A percentile compares a stretch with the other conserved stretches of the same genome.
These are phyloP conservation scores for Fusarium cyanostomum DNA, from an alignment of 2,329 filamentous ascomycete genomes.

Conservation along the genomic window DNA sequence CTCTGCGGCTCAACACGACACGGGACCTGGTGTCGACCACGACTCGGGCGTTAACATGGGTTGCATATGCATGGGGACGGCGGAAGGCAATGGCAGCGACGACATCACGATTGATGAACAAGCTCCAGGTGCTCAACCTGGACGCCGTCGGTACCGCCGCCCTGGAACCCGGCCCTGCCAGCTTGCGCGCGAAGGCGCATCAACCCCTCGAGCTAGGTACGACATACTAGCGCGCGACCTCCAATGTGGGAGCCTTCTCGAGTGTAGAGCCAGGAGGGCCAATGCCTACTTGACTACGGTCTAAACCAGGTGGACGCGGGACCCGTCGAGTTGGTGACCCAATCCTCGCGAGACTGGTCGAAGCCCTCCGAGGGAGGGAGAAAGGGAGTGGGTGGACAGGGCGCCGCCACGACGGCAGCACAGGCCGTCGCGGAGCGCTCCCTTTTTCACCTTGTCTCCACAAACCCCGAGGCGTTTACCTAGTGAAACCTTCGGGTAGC, in stretches of 20 bases:
- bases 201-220: slow-evolving; percentile 40
- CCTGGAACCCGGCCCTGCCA: slow-evolving; percentile 37
- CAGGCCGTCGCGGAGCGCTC: slow-evolving; percentile 37
- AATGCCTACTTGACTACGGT: slow-evolving; percentile 30
- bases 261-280: slow-evolving; percentile 20
- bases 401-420: slow-evolving; percentile 45
- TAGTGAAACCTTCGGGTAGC: slow-evolving; percentile 42
- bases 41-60: neutral
- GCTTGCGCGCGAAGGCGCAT: slow-evolving; percentile 30
- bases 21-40: neutral
- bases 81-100: slow-evolving; percentile 23
- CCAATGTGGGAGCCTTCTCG: slow-evolving; percentile 30
- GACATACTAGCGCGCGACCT: slow-evolving; percentile 27
- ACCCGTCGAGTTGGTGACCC: slow-evolving; percentile 31
- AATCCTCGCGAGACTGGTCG: slow-evolving; percentile 18
- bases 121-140: slow-evolving; percentile 14
- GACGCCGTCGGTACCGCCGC: slow-evolving; percentile 29
- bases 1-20: slow-evolving; percentile 2
- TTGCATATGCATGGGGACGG: neutral
- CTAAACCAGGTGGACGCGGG: slow-evolving; percentile 27
- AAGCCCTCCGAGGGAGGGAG: slow-evolving; percentile 37
- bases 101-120: slow-evolving; percentile 21
- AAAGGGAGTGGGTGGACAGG: slow-evolving; percentile 36
- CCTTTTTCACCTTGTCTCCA: slow-evolving; percentile 13
- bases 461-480: slow-evolving; percentile 32